A percentile compares a stretch with the other conserved stretches of the same genome.
These are phyloP conservation scores for Leccinum olivaceopallidum DNA, from an alignment of 768 basidiomycete genomes.

Conservation along the genomic window DNA sequence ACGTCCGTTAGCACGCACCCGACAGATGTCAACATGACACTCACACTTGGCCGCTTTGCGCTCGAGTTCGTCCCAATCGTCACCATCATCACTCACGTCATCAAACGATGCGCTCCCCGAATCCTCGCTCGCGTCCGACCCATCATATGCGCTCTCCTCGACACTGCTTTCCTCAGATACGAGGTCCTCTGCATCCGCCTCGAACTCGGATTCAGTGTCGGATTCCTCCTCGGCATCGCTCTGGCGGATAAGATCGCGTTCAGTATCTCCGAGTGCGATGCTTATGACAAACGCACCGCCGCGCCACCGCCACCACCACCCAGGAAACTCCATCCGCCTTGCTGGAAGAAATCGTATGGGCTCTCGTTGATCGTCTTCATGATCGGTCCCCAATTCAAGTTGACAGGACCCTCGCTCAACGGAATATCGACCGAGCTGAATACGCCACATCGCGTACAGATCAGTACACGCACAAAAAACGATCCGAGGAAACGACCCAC, in stretches of 20 bases:
- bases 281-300: slow-evolving; percentile 49
- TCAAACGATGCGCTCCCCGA: slow-evolving; percentile 67
- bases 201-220: slow-evolving; percentile 70
- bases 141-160: slow-evolving; percentile 57
- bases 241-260: slow-evolving; percentile 39
- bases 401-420: slow-evolving; percentile 93
- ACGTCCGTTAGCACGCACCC: slow-evolving; percentile 1
- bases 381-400: slow-evolving; percentile 96
- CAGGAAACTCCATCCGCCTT: slow-evolving; percentile 97
- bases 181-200: slow-evolving; percentile 46
- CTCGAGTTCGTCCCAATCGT: slow-evolving; percentile 97
- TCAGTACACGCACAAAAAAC: slow-evolving; percentile 5
- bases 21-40: slow-evolving; percentile 9
- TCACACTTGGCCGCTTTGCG: slow-evolving; percentile 85
- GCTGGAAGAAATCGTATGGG: slow-evolving; percentile 92
- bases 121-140: slow-evolving; percentile 52
- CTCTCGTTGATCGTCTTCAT: slow-evolving; percentile 99
- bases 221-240: slow-evolving; percentile 63
- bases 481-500: slow-evolving; percentile 46
- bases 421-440: slow-evolving; percentile 94
- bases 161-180: slow-evolving; percentile 45
- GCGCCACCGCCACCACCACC: slow-evolving; percentile 60
- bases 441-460: neutral
- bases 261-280: slow-evolving; percentile 31
- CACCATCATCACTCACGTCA: slow-evolving; percentile 71